A percentile compares a stretch with the other conserved stretches of the same genome.
These are phyloP conservation scores for Tetracladium setigerum DNA, from an alignment of 495 filamentous ascomycete genomes.

Conservation along the genomic window DNA sequence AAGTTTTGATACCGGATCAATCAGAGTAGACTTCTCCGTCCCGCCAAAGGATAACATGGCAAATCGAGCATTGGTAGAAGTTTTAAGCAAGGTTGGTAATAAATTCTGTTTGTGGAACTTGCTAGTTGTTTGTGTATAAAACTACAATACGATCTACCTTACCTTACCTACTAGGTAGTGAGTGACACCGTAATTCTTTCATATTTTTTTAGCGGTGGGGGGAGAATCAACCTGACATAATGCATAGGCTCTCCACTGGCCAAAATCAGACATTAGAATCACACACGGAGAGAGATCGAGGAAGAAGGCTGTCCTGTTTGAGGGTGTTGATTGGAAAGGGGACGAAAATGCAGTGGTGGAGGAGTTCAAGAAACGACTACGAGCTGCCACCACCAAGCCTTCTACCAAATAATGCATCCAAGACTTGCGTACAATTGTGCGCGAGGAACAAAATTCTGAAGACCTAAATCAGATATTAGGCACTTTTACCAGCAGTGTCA, in stretches of 20 bases:
- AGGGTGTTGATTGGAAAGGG: slow-evolving; percentile 11
- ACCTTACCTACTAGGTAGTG: too few species aligned
- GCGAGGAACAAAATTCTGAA: too few species aligned
- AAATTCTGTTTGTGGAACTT: too few species aligned
- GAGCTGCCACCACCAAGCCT: too few species aligned
- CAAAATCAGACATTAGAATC: slow-evolving; percentile 57
- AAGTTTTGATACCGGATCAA: slow-evolving; percentile 40
- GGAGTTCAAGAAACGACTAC: neutral
- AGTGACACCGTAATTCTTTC: too few species aligned
- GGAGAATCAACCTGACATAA: slow-evolving; percentile 1
- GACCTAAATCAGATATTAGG: too few species aligned
- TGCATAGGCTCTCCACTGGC: slow-evolving; percentile 43
- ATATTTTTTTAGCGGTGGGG: too few species aligned
- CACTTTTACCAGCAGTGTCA: too few species aligned
- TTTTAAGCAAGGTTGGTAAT: slow-evolving; percentile 51
- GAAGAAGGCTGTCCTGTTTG: slow-evolving; percentile 48
- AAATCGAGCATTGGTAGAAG: slow-evolving; percentile 55
- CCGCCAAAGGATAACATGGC: slow-evolving; percentile 58
- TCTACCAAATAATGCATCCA: too few species aligned
- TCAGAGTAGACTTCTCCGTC: slow-evolving; percentile 56
- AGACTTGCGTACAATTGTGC: too few species aligned
- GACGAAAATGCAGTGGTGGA: slow-evolving; percentile 2
- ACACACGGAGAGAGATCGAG: slow-evolving; percentile 54
- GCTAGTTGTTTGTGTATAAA: too few species aligned
- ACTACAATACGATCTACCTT: too few species aligned